phyloP scores from a whole-genome alignment of 2,329 filamentous ascomycete species.

The Alternaria gaisen region DNA sequence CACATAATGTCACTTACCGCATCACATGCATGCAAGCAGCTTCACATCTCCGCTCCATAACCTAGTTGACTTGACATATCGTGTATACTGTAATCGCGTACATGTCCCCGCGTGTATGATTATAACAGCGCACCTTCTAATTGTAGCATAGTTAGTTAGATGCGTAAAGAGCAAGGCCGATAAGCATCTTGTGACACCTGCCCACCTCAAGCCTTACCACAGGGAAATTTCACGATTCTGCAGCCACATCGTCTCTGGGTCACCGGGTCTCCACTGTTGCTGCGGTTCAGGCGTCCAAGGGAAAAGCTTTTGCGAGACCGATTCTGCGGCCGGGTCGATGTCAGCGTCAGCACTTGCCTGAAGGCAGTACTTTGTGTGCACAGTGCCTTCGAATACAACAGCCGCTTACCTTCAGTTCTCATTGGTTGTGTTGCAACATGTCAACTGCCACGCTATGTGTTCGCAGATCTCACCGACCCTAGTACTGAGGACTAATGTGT shows the following conservation, averaged over 20 bases:
- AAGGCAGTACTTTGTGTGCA: background rate
- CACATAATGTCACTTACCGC: background rate
- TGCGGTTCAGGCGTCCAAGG: slow-evolving; percentile 10
- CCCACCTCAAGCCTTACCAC: background rate
- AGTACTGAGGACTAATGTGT: background rate
- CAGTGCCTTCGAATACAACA: background rate
- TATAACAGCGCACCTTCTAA: background rate
- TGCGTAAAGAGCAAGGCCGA: background rate
- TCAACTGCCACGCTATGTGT: background rate
- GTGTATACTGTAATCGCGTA: background rate
- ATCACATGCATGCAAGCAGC: background rate
- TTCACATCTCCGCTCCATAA: background rate
- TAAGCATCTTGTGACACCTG: background rate
- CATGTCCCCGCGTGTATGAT: background rate
- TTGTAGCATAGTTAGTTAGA: background rate
- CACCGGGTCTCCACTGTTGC: slow-evolving; percentile 12
- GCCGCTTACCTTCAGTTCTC: background rate
- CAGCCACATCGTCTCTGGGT: slow-evolving; percentile 1
- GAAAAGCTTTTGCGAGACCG: slow-evolving; percentile 2
- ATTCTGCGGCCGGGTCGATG: background rate
- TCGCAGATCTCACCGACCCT: background rate
- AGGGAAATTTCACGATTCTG: background rate
- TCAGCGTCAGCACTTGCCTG: slow-evolving; percentile 1
- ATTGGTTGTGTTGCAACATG: background rate
- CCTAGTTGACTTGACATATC: background rate